phyloP scores from a whole-genome alignment of 192 early-diverging fungal genomes.

The Polychytrium aggregatum region DNA sequence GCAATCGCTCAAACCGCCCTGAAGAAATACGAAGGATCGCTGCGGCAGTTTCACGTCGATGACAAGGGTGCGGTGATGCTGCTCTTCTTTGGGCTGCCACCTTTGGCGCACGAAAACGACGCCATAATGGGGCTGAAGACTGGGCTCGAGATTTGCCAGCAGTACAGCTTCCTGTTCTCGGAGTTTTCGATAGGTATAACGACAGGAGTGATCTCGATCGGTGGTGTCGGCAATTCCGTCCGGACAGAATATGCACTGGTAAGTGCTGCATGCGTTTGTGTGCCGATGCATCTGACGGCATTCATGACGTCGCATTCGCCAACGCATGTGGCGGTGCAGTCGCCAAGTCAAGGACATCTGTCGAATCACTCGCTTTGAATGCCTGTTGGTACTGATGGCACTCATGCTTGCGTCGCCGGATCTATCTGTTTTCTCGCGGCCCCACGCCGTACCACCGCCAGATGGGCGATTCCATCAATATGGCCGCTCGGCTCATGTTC shows the following conservation, averaged over 20 bases:
- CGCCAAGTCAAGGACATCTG: neutral
- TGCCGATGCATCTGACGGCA: no score
- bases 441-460: no score
- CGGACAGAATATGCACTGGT: slow-evolving; percentile 47
- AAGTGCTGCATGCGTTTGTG: slow-evolving; percentile 4
- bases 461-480: slow-evolving; percentile 51
- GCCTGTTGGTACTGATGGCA: no score
- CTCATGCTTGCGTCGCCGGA: no score
- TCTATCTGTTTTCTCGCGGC: no score
- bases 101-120: slow-evolving; percentile 42
- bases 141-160: slow-evolving; percentile 24
- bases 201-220: slow-evolving; percentile 38
- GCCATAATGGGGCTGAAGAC: slow-evolving; percentile 32
- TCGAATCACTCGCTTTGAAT: neutral
- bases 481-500: slow-evolving; percentile 44
- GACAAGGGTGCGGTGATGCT: slow-evolving; percentile 43
- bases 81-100: slow-evolving; percentile 39
- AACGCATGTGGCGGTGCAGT: no score
- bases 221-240: slow-evolving; percentile 34
- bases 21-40: slow-evolving; percentile 25
- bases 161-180: slow-evolving; percentile 29
- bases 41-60: slow-evolving; percentile 43
- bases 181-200: slow-evolving; percentile 46
- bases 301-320: no score
- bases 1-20: slow-evolving; percentile 26